Conservation (phyloP, 352 stramenopile genomes). For the Globisporangium cystogenes region DNA sequence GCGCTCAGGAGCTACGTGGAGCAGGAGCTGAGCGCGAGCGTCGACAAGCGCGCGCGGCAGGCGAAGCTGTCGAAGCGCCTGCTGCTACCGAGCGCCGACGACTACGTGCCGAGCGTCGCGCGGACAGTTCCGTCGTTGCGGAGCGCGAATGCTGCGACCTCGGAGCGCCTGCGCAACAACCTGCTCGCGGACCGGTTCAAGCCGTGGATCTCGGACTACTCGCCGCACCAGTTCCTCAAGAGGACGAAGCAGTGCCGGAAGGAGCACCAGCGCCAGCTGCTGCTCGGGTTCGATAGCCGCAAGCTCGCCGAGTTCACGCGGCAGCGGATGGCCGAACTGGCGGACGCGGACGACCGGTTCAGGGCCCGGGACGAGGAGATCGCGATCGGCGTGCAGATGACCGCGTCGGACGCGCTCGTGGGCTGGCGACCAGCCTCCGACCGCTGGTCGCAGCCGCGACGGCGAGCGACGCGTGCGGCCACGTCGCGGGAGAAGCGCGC, state of each 20-base stretch:
- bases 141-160: slow-evolving; percentile 33
- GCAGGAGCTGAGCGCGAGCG: slow-evolving; percentile 27
- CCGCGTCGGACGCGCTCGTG: slow-evolving; percentile 41
- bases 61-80: slow-evolving; percentile 21
- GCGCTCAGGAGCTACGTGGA: slow-evolving; percentile 63
- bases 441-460: slow-evolving; percentile 23
- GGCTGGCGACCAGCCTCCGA: slow-evolving; percentile 28
- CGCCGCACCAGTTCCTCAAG: slow-evolving; percentile 24
- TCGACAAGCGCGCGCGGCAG: slow-evolving; percentile 17
- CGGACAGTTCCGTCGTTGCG: slow-evolving; percentile 15
- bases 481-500: slow-evolving; percentile 24
- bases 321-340: slow-evolving; percentile 14
- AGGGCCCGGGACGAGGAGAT: slow-evolving; percentile 33
- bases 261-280: slow-evolving; percentile 28
- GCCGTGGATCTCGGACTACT: slow-evolving; percentile 37
- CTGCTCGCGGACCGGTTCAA: slow-evolving; percentile 41
- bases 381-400: slow-evolving; percentile 37
- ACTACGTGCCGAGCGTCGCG: slow-evolving; percentile 20
- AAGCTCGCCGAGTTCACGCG: slow-evolving; percentile 20
- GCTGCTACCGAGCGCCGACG: slow-evolving; percentile 28
- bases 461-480: slow-evolving; percentile 16
- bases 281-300: slow-evolving; percentile 37
- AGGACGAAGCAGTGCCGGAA: slow-evolving; percentile 27
- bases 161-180: slow-evolving; percentile 25
- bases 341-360: slow-evolving; percentile 4